phyloP scores from a whole-genome alignment of 257 asterid genomes.

The Solanum pimpinellifolium region DNA sequence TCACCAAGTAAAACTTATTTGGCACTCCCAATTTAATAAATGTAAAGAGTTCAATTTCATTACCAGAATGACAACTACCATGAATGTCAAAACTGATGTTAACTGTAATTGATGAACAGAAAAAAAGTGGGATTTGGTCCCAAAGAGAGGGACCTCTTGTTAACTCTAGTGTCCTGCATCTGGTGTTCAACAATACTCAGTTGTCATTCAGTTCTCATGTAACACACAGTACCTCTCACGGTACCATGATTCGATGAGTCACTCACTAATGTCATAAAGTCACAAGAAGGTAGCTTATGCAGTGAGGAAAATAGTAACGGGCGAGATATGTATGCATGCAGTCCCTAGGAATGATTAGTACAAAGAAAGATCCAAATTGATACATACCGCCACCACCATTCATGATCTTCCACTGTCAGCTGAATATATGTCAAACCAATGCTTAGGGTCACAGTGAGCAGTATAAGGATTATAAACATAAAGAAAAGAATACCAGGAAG shows the following conservation, averaged over 20 bases:
- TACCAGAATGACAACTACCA: neutral
- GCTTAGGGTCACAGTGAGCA: conserved; percentile 49
- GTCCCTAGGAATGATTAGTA: neutral
- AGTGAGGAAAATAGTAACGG: neutral
- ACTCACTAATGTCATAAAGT: neutral
- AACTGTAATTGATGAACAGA: neutral
- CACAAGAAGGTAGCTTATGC: neutral
- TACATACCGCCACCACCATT: conserved; percentile 90
- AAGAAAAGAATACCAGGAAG: conserved; percentile 37
- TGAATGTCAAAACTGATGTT: neutral
- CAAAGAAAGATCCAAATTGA: neutral
- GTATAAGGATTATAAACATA: conserved; percentile 39
- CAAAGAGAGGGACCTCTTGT: neutral
- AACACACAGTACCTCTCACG: neutral
- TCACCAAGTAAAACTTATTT: neutral
- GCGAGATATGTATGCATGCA: neutral
- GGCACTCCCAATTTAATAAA: neutral
- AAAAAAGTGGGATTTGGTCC: neutral
- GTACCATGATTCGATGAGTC: neutral
- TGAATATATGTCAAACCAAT: conserved; percentile 69
- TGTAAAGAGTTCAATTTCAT: neutral
- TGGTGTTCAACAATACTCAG: neutral
- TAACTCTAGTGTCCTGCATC: neutral
- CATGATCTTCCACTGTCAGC: conserved; percentile 61
- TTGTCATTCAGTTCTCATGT: neutral